Evolutionary conservation across 371 early-diverging fungal species (phyloP).

Genomic region (Syncephalis plumigaleata): DNA sequence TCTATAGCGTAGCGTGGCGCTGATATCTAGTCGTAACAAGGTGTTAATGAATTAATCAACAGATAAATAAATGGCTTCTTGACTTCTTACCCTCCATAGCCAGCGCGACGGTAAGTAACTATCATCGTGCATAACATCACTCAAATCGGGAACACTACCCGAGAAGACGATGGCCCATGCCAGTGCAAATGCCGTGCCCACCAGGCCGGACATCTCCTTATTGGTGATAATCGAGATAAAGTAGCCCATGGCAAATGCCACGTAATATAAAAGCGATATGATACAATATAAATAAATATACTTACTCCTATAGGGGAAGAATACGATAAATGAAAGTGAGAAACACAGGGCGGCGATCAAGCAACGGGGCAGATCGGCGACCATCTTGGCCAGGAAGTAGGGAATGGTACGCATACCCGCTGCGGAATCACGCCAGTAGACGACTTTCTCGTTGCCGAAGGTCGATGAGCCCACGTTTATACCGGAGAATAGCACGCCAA

Average conservation of each 20-base stretch:
- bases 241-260: conserved; percentile 15
- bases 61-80: too few relatives aligned
- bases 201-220: conserved; percentile 13
- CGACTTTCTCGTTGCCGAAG: conserved; percentile 28
- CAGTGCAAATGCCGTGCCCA: conserved; percentile 22
- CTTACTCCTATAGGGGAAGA: conserved; percentile 11
- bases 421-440: conserved; percentile 29
- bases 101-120: too few relatives aligned
- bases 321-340: conserved; percentile 19
- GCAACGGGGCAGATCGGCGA: conserved; percentile 30
- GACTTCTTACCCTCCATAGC: too few relatives aligned
- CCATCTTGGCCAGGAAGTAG: conserved; percentile 27
- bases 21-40: too few relatives aligned
- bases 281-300: conserved; percentile 8
- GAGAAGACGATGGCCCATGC: conserved; percentile 18
- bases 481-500: conserved; percentile 1
- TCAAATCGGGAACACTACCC: too few relatives aligned
- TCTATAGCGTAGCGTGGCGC: too few relatives aligned
- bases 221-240: conserved; percentile 18
- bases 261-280: conserved; percentile 7
- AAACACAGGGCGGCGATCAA: conserved; percentile 27
- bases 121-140: too few relatives aligned
- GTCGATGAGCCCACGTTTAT: conserved; percentile 14
- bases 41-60: too few relatives aligned
- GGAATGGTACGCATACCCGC: conserved; percentile 23